Evolutionary conservation across 2,329 filamentous ascomycete genomes (phyloP).

Genomic region (Ophiocordyceps camponoti-floridani): DNA sequence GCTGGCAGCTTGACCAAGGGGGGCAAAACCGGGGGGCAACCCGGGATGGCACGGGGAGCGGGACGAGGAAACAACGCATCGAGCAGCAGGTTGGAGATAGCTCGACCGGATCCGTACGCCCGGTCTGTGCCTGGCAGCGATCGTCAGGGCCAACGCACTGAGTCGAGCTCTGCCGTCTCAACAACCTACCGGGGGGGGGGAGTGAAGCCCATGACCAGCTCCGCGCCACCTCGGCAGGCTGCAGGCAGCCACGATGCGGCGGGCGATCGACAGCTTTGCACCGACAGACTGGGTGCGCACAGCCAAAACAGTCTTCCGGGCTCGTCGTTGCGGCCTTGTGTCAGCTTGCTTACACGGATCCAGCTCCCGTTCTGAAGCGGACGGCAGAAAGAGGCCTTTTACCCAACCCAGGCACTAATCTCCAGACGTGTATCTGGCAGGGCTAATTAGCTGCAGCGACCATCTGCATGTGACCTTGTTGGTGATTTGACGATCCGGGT

Average conservation of each 20-base stretch:
- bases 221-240: no score
- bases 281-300: no score
- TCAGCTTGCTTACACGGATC: background rate
- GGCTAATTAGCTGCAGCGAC: background rate
- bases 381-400: background rate
- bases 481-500: background rate
- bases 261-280: no score
- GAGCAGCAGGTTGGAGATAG: background rate
- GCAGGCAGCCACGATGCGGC: no score
- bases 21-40: background rate
- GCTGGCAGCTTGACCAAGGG: no score
- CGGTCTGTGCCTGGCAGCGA: background rate
- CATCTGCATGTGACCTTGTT: background rate
- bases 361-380: background rate
- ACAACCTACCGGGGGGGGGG: no score
- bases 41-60: background rate
- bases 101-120: background rate
- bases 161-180: background rate
- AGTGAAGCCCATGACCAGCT: background rate
- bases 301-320: background rate
- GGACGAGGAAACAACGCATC: background rate
- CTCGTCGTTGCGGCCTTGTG: background rate
- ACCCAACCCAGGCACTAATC: background rate
- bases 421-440: background rate
- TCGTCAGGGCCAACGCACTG: background rate